Base-by-base conservation (phyloP, 1,284 basidiomycete species). In the Cutaneotrichosporon mucoides region DNA sequence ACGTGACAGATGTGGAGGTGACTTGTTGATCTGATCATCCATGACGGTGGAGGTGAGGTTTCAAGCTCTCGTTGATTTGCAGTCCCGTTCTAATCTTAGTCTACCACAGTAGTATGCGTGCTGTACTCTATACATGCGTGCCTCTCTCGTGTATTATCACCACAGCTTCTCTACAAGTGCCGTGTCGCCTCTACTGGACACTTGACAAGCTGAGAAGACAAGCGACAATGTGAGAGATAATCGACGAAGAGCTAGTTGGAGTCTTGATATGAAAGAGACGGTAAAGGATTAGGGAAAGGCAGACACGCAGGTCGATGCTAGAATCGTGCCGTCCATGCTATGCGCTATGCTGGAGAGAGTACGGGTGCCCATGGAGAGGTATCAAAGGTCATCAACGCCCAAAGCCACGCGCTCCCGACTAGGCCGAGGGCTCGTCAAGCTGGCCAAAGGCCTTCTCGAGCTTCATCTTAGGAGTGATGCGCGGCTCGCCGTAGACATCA, bases 391-490 rank as follows among this genome's bases (percentile, higher is more conserved):
- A 10, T 53, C 56, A 51, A 47, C 36, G 48, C 24, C 38, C 49
- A 41, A 16, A 24, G 9, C 9, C 16, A 33, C 16, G 38, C 49
- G 49, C 46, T 42, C 46, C 34, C 46, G 46, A 33, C 12, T 55
- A 59, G 6, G 53, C 52, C 42, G 52, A 59, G 16, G 67, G 65
- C 55, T 71, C 71, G 56, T 74, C 75, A 15, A 76, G 45, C 42
- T 64, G 59, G 16, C 50, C 57, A 38, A 76, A 57, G 24, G 73
- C 75, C 61, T 66, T 67, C 15, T 76, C 68, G 35, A 75, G 65
- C 66, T 76, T 75, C 60, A 68, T 65, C 58, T 69, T 68, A 1
- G 75, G 75, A 16, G 74, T 75, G 57, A 76, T 63, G 49, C 61
- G 61, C 10, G 72, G 72, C 60, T 67, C 65, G 38, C 74, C 76